Evolutionary conservation across 2,329 filamentous ascomycete species (phyloP), one percentile per base, ranked within the genome.

Genomic region (Ambrosiella xylebori): DNA sequence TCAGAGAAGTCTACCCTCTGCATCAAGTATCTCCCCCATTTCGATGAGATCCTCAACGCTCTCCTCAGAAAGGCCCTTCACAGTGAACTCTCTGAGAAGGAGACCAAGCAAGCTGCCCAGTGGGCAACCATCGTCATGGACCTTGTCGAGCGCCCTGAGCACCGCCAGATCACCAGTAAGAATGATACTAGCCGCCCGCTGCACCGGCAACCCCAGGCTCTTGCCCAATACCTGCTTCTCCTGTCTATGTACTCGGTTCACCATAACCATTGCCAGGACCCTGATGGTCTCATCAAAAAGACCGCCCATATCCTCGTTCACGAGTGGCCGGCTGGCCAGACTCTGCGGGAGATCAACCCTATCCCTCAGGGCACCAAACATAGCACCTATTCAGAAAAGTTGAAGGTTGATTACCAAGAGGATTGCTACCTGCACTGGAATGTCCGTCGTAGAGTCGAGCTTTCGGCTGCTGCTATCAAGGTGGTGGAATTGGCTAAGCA

Each of bases 61-160:
- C 61, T 74, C 51, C 70, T 74, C 67, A 61, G 69, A 62, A 73
- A 71, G 65, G 74, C 77, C 50, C 62, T 71, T 58, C 63, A 67
- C 50, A 67, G 65, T 61, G 65, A 61, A 17, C 73, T 68, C 66
- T 64, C 66, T 44, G 63, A 65, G 58, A 63, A 61, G 12, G 63
- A 69, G 64, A 73, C 73, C 12, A 65, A 65, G 45, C 67, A 72
- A 65, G 73, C 75, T 1, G 66, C 75, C 56, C 69, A 65, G 60
- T 75, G 73, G 71, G 69, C 70, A 7, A 71, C 75, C 60, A 65
- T 72, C 59, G 66, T 81, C 13, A 61, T 79, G 57, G 76, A 79
- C 51, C 65, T 79, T 61, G 65, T 79, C 49, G 68, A 77, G 63
- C 68, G 72, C 35, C 65, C 70, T 12, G 66, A 65, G 19, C 76